Base-by-base conservation (phyloP, 169 alveolate species). In the Eimeria acervulina region DNA sequence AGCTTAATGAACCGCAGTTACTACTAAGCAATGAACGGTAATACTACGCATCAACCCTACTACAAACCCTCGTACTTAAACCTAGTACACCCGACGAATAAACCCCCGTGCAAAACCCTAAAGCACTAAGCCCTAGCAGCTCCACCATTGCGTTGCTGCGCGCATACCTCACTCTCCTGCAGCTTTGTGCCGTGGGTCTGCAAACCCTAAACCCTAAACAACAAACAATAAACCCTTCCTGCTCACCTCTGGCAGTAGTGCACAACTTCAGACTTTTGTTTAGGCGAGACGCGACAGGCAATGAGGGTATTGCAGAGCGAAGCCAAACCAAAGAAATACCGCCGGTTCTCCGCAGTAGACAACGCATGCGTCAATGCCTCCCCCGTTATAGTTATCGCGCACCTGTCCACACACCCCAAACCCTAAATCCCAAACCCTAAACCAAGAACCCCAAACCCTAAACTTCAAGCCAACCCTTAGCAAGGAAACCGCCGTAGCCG, bases 261-360 rank as follows among this genome's bases (percentile, higher is more conserved):
- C 38, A 99, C 99, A 90, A 99, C 99, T 96, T 98, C 99, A 42
- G 99, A 98, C 97, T 99, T 99, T 97, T 99, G 99, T 95, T 98
- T 98, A 8, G 99, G 99, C 0, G 99, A 98, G 31, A 99, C 99
- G 91, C 99, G 98, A 87, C 99, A 99, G 70, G 99, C 99, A 44
- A 99, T 98, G 84, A 99, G 99, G 47, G 97, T 91, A 17, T 93
- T 66, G 83, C 95, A 88, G 31, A 95, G 70, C 61, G 70, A 55
- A 31, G 98, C 98, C 63, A 97, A 63, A 31, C 98, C 96, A 76
- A 95, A 97, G 78, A 97, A 97, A 92, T 96, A 96, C 19, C 97
- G 96, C 95, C 96, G 90, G 66, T 95, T 91, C 74, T 90, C 96
- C 81, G 96, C 97, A 70, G 95, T 76, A 15, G 95, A 92, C 95